Conservation (phyloP, 2,329 filamentous ascomycete genomes). For the Xylariaceae sp. region DNA sequence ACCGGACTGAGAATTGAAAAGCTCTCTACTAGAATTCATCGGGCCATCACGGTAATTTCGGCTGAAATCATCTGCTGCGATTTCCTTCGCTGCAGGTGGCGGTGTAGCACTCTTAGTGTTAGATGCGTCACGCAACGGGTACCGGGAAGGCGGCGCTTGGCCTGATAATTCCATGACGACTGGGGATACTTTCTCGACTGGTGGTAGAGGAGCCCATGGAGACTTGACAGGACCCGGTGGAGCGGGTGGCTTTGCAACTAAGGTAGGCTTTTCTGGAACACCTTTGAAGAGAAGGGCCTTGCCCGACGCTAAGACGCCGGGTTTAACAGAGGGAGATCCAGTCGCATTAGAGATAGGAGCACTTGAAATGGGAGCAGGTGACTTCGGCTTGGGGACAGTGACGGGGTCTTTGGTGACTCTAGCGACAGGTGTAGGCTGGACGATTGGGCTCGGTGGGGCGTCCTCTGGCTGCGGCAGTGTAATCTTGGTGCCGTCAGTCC, state of each 20-base stretch:
- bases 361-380: constrained; percentile 48
- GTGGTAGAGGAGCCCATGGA: constrained; percentile 87
- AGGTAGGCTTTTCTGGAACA: constrained; percentile 72
- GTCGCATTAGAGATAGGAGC: constrained; percentile 43
- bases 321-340: constrained; percentile 51
- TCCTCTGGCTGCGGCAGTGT: constrained; percentile 72
- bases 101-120: constrained; percentile 61
- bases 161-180: constrained; percentile 63
- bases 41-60: constrained; percentile 80
- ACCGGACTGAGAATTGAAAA: constrained; percentile 95
- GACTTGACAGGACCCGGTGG: constrained; percentile 79
- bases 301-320: constrained; percentile 56
- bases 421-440: constrained; percentile 43
- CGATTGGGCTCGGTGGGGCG: constrained; percentile 37
- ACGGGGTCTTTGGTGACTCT: constrained; percentile 51
- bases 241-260: constrained; percentile 74
- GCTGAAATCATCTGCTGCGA: constrained; percentile 92
- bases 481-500: constrained; percentile 87
- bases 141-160: constrained; percentile 48
- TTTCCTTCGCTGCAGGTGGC: constrained; percentile 72
- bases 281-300: constrained; percentile 72
- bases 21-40: constrained; percentile 69
- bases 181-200: constrained; percentile 81
- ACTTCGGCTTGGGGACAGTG: constrained; percentile 51
- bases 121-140: constrained; percentile 61